Percentiles rank a stretch among this genome's conserved stretches.
These are phyloP conservation scores for Coniochaeta sp. DNA, from an alignment of 2,329 filamentous ascomycete species.

Conservation along the genomic window DNA sequence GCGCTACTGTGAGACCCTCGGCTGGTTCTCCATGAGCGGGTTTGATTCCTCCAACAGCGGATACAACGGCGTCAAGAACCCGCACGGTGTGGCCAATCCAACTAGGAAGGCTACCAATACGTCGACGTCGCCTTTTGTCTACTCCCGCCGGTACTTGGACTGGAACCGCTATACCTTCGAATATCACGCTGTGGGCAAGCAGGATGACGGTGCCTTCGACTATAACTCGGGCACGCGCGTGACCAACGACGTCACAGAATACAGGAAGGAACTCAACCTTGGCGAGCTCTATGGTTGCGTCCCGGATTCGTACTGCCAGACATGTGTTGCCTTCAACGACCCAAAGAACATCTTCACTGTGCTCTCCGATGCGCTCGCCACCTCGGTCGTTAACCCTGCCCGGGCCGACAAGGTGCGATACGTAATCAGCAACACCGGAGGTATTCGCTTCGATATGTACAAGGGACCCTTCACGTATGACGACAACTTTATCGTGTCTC, in stretches of 20 bases:
- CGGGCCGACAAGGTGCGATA: constrained; percentile 43
- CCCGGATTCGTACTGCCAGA: constrained; percentile 51
- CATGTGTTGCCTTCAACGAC: constrained; percentile 44
- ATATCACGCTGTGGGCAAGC: constrained; percentile 46
- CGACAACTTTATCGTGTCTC: constrained; percentile 46
- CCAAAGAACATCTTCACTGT: constrained; percentile 48
- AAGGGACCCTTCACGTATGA: constrained; percentile 55
- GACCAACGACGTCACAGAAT: constrained; percentile 23
- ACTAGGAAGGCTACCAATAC: constrained; percentile 29
- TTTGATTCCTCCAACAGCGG: constrained; percentile 40
- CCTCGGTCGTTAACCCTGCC: constrained; percentile 42
- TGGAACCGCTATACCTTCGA: constrained; percentile 61
- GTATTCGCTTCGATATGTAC: constrained; percentile 53
- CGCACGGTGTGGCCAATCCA: constrained; percentile 28
- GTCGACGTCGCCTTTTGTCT: constrained; percentile 32
- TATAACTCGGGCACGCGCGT: constrained; percentile 11
- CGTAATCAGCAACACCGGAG: constrained; percentile 54
- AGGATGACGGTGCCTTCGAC: constrained; percentile 11
- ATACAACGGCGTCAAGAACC: constrained; percentile 25
- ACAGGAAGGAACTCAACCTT: constrained; percentile 46
- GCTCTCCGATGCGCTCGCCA: constrained; percentile 40
- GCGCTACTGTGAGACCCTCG: constrained; percentile 61
- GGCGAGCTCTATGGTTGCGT: constrained; percentile 52
- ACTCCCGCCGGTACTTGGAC: constrained; percentile 57
- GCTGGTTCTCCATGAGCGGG: constrained; percentile 58